phyloP scores from a whole-genome alignment of 2,329 filamentous ascomycete genomes.

The Esteya vermicola region DNA sequence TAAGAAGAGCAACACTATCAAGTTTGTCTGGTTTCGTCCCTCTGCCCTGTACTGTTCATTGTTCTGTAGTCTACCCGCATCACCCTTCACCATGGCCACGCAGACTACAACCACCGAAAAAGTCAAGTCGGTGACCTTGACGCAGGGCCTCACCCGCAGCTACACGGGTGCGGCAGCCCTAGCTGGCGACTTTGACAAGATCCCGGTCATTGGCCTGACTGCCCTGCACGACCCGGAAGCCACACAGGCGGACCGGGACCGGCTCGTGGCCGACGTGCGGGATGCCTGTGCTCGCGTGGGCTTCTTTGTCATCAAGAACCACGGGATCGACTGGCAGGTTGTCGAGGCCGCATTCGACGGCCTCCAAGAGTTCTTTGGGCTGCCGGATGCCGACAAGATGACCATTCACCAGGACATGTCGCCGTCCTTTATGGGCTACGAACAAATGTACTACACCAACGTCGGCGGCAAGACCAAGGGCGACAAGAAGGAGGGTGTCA shows the following conservation, averaged over 20 bases:
- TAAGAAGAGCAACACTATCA: too few species aligned
- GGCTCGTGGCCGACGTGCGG: background rate
- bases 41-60: too few species aligned
- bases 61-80: too few species aligned
- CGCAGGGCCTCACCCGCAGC: background rate
- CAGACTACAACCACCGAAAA: too few species aligned
- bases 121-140: background rate
- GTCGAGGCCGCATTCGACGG: background rate
- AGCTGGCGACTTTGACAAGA: background rate
- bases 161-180: background rate
- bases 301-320: background rate
- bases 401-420: background rate
- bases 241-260: background rate
- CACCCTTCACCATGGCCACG: too few species aligned
- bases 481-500: background rate
- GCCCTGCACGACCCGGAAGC: background rate
- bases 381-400: constrained; percentile 1
- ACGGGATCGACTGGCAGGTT: background rate
- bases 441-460: constrained; percentile 1
- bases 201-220: background rate
- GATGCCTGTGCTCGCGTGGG: constrained; percentile 1
- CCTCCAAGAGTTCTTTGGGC: background rate
- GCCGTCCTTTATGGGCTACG: constrained; percentile 1
- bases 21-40: too few species aligned
- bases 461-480: background rate